Conservation (phyloP, 2,329 filamentous ascomycete genomes). For the Fusarium acutatum region DNA sequence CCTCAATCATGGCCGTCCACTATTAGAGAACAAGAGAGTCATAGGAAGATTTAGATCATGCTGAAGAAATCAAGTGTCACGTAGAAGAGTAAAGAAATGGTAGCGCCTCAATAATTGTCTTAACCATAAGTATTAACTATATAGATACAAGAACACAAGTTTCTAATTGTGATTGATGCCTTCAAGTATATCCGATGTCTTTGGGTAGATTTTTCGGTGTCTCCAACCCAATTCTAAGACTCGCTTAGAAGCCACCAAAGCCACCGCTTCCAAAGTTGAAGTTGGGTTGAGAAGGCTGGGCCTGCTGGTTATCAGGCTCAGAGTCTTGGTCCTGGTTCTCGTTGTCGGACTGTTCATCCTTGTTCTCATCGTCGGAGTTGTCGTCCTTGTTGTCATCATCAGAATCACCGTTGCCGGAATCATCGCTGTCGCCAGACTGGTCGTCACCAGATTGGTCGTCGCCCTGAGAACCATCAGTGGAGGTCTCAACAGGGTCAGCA, state of each 20-base stretch:
- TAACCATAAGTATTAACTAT: not conserved
- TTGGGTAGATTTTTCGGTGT: too few relatives aligned
- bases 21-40: too few relatives aligned
- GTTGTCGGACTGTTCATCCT: not conserved
- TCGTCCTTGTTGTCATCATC: not conserved
- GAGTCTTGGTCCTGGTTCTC: not conserved
- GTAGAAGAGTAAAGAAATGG: not conserved
- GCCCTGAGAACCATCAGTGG: not conserved
- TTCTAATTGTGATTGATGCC: not conserved
- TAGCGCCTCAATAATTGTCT: not conserved
- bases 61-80: too few relatives aligned
- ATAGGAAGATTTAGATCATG: too few relatives aligned
- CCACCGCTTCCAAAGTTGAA: not conserved
- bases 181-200: not conserved
- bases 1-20: too few relatives aligned
- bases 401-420: not conserved
- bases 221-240: fast-evolving
- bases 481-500: not conserved
- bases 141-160: not conserved
- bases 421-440: not conserved
- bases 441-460: not conserved
- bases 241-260: not conserved
- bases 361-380: not conserved
- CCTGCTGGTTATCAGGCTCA: not conserved
- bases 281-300: not conserved